Base-by-base conservation (phyloP, 108 stramenopile genomes). In the Asterionellopsis glacialis region DNA sequence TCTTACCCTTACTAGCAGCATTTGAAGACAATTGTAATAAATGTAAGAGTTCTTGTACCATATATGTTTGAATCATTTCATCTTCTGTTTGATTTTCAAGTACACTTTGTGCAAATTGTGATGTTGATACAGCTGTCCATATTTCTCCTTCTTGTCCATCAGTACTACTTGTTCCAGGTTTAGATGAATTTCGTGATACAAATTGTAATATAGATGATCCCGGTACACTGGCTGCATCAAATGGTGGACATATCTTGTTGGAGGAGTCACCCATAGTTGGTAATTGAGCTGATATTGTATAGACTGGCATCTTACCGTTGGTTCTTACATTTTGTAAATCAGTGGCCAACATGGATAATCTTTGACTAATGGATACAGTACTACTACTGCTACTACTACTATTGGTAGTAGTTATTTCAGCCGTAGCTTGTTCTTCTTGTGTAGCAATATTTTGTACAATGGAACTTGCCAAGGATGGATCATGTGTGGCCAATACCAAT, bases 201-300 rank as follows among this genome's bases (percentile, higher is more conserved):
- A 67, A 67, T 48, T 73, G 72, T 19, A 73, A 3, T n/a, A 59
- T 7, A n/a, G 49, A 43, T 1, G 54, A 56, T 40, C 61, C 59
- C 11, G 72, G 72, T 28, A 67, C 66, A 51, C 65, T 73, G 14
- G 40, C 72, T 1, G 64, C 72, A 53, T 73, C 72, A 60, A 73
- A 73, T n/a, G 65, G 66, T 19, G 59, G 50, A 21, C 12, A 9
- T 16, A 33, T 44, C 50, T n/a, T n/a, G n/a, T n/a, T n/a, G n/a
- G n/a, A n/a, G n/a, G n/a, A n/a, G n/a, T n/a, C n/a, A n/a, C n/a
- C n/a, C n/a, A n/a, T n/a, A n/a, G n/a, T n/a, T 33, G 33, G 33
- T 33, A 33, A 33, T 33, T 33, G 33, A 33, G 7, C 33, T 2
- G 33, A 33, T 33, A 33, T 33, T 2, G 33, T 33, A 7, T 33